Evolutionary conservation across 768 basidiomycete species (phyloP).

Genomic region (Rossbeevera mucosa): DNA sequence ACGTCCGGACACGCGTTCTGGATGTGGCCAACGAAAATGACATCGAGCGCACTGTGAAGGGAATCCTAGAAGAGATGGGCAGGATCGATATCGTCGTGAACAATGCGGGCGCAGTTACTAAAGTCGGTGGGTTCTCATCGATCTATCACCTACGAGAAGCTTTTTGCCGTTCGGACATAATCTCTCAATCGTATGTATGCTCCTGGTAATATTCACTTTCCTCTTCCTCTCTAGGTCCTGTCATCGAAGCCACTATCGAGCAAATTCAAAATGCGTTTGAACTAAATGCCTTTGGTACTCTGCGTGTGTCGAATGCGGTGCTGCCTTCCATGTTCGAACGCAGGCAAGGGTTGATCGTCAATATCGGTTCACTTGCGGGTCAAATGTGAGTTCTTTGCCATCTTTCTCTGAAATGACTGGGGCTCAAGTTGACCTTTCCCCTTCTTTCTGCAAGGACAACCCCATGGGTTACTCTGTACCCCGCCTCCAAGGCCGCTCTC

Average conservation of each 20-base stretch:
- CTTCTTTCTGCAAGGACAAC: slow-evolving; percentile 42
- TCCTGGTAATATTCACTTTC: background rate
- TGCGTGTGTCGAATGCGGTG: slow-evolving; percentile 57
- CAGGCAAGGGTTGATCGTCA: slow-evolving; percentile 61
- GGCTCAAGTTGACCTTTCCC: slow-evolving; percentile 1
- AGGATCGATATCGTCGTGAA: slow-evolving; percentile 73
- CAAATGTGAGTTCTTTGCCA: slow-evolving; percentile 42
- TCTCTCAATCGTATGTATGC: background rate
- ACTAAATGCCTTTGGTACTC: slow-evolving; percentile 56
- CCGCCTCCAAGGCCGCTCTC: slow-evolving; percentile 54
- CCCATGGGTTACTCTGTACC: slow-evolving; percentile 64
- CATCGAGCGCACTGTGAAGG: slow-evolving; percentile 44
- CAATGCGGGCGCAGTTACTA: slow-evolving; percentile 56
- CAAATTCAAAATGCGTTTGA: slow-evolving; percentile 53
- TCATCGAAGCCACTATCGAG: slow-evolving; percentile 54
- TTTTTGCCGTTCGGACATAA: background rate
- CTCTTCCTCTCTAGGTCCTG: slow-evolving; percentile 30
- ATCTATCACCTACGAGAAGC: background rate
- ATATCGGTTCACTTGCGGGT: slow-evolving; percentile 67
- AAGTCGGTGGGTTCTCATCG: slow-evolving; percentile 36
- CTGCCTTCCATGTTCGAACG: slow-evolving; percentile 70
- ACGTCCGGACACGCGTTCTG: slow-evolving; percentile 46
- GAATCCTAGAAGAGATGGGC: slow-evolving; percentile 52
- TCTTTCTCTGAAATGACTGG: background rate
- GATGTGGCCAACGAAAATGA: slow-evolving; percentile 64